phyloP scores from a whole-genome alignment of 148 eudicot genomes.

The Mesembryanthemum crystallinum region DNA sequence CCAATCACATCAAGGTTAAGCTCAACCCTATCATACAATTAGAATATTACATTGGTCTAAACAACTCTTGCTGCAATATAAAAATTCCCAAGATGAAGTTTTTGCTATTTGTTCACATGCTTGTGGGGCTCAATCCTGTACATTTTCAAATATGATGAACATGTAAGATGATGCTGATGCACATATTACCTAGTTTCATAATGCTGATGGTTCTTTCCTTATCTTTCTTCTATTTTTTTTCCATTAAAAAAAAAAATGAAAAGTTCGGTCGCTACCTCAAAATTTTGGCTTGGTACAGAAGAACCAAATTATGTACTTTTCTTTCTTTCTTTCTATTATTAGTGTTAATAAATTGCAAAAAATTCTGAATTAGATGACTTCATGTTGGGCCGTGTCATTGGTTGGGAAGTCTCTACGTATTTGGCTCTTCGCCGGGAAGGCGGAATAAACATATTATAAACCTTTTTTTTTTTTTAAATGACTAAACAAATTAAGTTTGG shows the following conservation, averaged over 20 bases:
- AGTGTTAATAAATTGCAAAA: neutral
- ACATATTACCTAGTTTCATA: neutral
- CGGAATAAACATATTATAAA: neutral
- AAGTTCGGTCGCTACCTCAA: neutral
- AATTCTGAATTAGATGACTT: neutral
- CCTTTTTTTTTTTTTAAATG: too few species aligned
- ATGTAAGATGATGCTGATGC: neutral
- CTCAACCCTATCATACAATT: neutral
- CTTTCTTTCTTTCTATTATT: neutral
- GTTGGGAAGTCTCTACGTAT: neutral
- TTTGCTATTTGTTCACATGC: neutral
- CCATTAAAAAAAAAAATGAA: neutral
- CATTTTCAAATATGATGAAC: neutral
- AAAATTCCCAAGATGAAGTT: neutral
- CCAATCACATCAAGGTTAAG: neutral
- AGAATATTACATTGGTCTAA: neutral
- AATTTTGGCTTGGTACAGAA: neutral
- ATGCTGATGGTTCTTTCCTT: neutral
- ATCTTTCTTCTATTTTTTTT: neutral
- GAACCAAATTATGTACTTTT: neutral
- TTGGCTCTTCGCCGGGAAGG: neutral
- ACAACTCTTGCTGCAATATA: neutral
- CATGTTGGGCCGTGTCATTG: neutral
- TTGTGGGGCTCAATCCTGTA: neutral
- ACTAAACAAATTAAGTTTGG: too few species aligned